These are phyloP conservation scores for Lactarius tabidus DNA, from an alignment of 768 basidiomycete genomes.

Conservation along the genomic window DNA sequence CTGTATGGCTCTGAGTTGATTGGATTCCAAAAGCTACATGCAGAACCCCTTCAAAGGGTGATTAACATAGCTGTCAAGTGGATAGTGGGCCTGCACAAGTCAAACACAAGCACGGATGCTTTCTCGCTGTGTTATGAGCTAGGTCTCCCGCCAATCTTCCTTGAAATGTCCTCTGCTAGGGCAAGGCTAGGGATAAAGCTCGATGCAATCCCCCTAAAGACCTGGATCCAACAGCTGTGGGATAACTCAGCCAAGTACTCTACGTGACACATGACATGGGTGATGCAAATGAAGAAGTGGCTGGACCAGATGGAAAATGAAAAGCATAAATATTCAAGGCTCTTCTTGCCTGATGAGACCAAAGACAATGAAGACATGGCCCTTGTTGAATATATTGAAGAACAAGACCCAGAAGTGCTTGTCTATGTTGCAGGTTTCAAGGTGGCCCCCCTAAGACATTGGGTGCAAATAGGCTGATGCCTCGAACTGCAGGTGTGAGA, in stretches of 20 bases:
- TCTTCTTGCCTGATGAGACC: neutral
- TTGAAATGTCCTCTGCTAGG: neutral
- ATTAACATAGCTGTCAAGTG: neutral
- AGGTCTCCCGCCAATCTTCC: neutral
- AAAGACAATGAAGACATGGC: neutral
- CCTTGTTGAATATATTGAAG: accelerated
- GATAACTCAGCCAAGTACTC: neutral
- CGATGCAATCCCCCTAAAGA: neutral
- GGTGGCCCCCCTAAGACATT: neutral
- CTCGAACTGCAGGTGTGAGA: accelerated
- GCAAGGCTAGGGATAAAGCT: neutral
- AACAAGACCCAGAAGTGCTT: neutral
- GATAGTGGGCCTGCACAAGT: neutral
- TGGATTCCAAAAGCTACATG: neutral
- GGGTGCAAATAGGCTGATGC: neutral
- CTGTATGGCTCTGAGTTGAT: neutral
- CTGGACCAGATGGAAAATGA: neutral
- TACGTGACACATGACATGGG: neutral
- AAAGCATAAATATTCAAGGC: neutral
- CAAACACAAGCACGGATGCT: neutral
- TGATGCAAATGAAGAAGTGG: neutral
- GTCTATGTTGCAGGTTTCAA: no score
- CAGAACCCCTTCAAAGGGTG: neutral
- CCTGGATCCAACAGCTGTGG: neutral
- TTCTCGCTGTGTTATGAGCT: neutral